Conservation (phyloP, 2,329 filamentous ascomycete species). For the Scleromitrula shiraiana region DNA sequence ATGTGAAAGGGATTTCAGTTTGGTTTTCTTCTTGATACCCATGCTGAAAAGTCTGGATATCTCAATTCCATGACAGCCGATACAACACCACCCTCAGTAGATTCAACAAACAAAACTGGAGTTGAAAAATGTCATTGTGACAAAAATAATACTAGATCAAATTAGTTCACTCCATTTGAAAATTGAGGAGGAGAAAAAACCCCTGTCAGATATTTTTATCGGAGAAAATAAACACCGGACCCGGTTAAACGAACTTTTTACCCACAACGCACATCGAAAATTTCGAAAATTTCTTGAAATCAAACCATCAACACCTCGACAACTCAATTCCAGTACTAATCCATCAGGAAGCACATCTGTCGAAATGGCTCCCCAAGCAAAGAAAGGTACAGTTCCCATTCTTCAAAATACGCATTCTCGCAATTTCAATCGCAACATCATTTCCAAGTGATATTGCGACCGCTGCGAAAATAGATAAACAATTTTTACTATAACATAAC, state of each 20-base stretch:
- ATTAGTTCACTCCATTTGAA: no score
- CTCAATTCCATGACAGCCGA: neutral
- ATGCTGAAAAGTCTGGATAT: constrained; percentile 29
- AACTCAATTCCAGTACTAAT: constrained; percentile 17
- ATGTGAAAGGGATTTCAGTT: constrained; percentile 39
- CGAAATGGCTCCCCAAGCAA: constrained; percentile 28
- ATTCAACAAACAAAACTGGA: no score
- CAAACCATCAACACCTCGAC: constrained; percentile 12
- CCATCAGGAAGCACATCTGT: constrained; percentile 20
- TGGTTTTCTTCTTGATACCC: constrained; percentile 36
- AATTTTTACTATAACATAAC: no score
- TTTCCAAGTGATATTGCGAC: constrained; percentile 14
- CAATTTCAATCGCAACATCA: constrained; percentile 13
- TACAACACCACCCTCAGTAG: neutral
- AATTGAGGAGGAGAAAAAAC: no score
- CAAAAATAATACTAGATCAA: no score
- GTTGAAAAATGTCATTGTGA: no score
- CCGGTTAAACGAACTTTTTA: constrained; percentile 7
- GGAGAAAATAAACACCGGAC: neutral
- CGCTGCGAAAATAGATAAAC: constrained; percentile 2
- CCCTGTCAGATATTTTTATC: no score
- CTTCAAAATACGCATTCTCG: constrained; percentile 8
- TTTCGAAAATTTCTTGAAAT: neutral
- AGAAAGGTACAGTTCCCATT: constrained; percentile 31
- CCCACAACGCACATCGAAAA: constrained; percentile 7